Base-by-base conservation (phyloP, 1,284 basidiomycete species). In the Entoloma clypeatum region DNA sequence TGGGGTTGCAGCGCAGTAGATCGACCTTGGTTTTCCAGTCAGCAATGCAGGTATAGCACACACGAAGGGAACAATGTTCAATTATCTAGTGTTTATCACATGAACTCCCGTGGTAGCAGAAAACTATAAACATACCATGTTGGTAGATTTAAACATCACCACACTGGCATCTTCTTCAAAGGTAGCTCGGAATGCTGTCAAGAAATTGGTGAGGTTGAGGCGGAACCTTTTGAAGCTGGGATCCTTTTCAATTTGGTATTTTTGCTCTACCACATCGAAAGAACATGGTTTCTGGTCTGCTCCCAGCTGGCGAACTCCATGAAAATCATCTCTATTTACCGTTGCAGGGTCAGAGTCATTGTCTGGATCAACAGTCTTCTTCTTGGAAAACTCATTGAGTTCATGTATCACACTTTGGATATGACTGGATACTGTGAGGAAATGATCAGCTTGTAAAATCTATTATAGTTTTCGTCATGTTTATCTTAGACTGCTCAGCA, bases 1-100 rank as follows among this genome's bases (percentile, higher is more conserved):
- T 31, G 3, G 64, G 64, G 35, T 54, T 61, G 34, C 60, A 63
- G 5, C 53, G 48, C 3, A 66, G 42, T 33, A 52, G 48, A 36
- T 64, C 58, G 3, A 40, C 49, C 10, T 34, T 36, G n/a, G 46
- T 19, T 9, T 39, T 17, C 60, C 63, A 63, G 21, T 53, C 49
- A 1, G 55, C 50, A 2, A 17, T 38, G 7, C 52, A 61, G 25
- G 55, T 47, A 47, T 61, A 65, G 18, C 43, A 42, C 3, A 60
- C 52, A 25, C 54, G 57, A 13, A 65, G 25, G 31, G 42, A 58
- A 11, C 42, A 47, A 43, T 54, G 57, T 41, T 57, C 56, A 16
- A 37, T 46, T 9, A 61, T 48, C 57, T 60, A 43, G 21, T 26
- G n/a, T n/a, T n/a, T n/a, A n/a, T n/a, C 32, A 32, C 44, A 36